phyloP scores from a whole-genome alignment of 129 eudicot genomes.

The sunflower (Helianthus annuus) region DNA sequence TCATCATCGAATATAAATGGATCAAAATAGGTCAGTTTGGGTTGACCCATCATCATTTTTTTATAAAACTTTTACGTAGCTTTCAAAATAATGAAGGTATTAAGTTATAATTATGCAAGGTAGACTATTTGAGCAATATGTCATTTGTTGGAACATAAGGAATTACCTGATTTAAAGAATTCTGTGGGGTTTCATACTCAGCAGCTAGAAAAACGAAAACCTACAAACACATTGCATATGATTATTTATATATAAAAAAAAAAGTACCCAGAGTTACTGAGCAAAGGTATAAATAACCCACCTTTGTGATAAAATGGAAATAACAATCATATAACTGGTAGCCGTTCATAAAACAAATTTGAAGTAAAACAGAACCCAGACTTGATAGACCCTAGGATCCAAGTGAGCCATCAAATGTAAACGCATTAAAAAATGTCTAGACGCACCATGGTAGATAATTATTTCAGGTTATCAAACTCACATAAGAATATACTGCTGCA shows the following conservation, averaged over 20 bases:
- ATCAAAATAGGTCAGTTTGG: too few relatives aligned
- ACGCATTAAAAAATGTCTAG: too few relatives aligned
- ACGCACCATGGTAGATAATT: too few relatives aligned
- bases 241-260: not conserved
- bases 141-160: not conserved
- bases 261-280: not conserved
- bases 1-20: too few relatives aligned
- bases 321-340: not conserved
- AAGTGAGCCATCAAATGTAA: too few relatives aligned
- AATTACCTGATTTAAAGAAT: conserved; percentile 75
- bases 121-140: not conserved
- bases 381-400: too few relatives aligned
- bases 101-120: too few relatives aligned
- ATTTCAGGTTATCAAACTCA: not conserved
- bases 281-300: not conserved
- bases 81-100: too few relatives aligned
- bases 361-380: too few relatives aligned
- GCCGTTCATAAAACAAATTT: too few relatives aligned
- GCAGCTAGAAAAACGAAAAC: conserved; percentile 95
- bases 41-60: too few relatives aligned
- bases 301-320: not conserved
- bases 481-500: not conserved
- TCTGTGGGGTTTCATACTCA: conserved; percentile 88
- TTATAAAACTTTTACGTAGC: too few relatives aligned
- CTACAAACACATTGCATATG: conserved; percentile 40